Evolutionary conservation across 2,329 filamentous ascomycete genomes (phyloP).

Genomic region (Diaporthe vaccinii): DNA sequence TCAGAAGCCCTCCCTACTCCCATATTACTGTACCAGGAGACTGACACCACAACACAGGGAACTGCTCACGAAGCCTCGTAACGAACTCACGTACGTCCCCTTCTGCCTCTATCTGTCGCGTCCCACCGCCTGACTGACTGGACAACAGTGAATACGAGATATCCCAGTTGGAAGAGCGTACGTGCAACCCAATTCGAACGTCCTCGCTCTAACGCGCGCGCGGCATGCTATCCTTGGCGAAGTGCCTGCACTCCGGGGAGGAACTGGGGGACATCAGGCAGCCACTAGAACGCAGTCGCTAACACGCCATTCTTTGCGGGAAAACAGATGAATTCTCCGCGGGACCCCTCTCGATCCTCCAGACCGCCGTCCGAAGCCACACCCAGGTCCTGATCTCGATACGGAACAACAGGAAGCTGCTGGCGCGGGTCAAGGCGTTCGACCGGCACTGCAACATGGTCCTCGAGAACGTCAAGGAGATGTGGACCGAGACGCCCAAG

Average conservation of each 20-base stretch:
- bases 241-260: neutral
- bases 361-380: constrained; percentile 95
- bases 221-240: neutral
- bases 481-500: constrained; percentile 97
- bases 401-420: constrained; percentile 97
- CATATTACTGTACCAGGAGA: constrained; percentile 15
- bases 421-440: constrained; percentile 97
- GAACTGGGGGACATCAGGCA: neutral
- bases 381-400: constrained; percentile 97
- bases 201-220: neutral
- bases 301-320: constrained; percentile 10
- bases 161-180: constrained; percentile 67
- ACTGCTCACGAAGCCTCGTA: constrained; percentile 88
- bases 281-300: constrained; percentile 22
- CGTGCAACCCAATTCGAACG: neutral
- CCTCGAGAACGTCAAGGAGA: constrained; percentile 96
- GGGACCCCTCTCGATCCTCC: constrained; percentile 84
- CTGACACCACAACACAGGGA: constrained; percentile 71
- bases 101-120: constrained; percentile 30
- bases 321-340: constrained; percentile 68
- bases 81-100: constrained; percentile 85
- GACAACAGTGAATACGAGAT: constrained; percentile 88
- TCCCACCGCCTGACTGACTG: constrained; percentile 14
- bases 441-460: constrained; percentile 99
- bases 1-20: constrained; percentile 54